Base-by-base conservation (phyloP, 1,139 yeast genomes). In the Geotrichum histeridarum region DNA sequence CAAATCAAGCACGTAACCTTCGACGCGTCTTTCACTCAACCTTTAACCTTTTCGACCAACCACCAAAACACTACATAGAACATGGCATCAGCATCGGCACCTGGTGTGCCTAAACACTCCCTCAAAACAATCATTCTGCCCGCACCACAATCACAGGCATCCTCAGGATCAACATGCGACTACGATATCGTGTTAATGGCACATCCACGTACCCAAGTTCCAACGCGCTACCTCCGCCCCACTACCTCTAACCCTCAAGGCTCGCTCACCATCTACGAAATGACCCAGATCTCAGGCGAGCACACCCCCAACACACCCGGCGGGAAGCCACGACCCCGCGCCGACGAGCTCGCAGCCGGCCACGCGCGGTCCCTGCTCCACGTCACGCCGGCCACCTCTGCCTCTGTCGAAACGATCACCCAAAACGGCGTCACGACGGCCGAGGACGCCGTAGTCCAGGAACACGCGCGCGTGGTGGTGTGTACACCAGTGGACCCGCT, bases 401-500 rank as follows among this genome's bases (percentile, higher is more conserved):
- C 38, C 27, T 3, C n/a, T 11, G 2, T 38, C 27, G 17, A 7
- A 15, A 22, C 11, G 38, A 38, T 11, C 2, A 17, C 33, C 18
- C 14, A 9, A 32, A 35, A 9, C 14, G n/a, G 11, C 14, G 8
- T 42, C 11, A 17, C 9, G 11, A 17, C 15, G 18, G 2, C 36
- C 32, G 44, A 35, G 6, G 32, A 14, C 6, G 60, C 50, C 8
- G 48, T 50, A 12, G 58, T 59, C 17, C 39, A 54, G 8, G 56
- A 63, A n/a, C 66, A 66, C 42, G 63, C 69, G 4, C 37, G 56
- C 8, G 27, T 71, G 8, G 50, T 60, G n/a, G 63, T 67, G 5
- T 64, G 69, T 7, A 66, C 72, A 2, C 70, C 71, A 7, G 50
- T 71, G 11, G 61, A 68, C 42, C 65, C 70, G 1, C 22, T 68